Conservation (phyloP, 108 stramenopile species). For the Conticribra weissflogii region DNA sequence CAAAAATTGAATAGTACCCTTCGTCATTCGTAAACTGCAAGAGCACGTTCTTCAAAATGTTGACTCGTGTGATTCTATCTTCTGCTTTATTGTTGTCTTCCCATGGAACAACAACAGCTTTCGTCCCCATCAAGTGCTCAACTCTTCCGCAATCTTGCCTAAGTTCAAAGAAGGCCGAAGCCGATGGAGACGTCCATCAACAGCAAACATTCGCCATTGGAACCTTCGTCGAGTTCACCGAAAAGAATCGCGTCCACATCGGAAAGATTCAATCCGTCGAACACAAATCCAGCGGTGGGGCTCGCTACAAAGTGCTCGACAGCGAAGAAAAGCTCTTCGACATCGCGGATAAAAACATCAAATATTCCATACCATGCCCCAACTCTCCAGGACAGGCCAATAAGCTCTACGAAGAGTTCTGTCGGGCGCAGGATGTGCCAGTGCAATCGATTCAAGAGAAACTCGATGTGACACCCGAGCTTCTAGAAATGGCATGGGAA, state of each 20-base stretch:
- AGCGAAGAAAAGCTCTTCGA: constrained; percentile 50
- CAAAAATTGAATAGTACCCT: too few species aligned
- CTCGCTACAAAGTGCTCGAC: constrained; percentile 51
- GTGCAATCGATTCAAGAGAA: constrained; percentile 36
- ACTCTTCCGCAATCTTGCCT: constrained; percentile 7
- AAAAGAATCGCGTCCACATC: constrained; percentile 54
- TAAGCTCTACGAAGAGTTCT: constrained; percentile 54
- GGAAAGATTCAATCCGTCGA: constrained; percentile 52
- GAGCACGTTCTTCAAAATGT: too few species aligned
- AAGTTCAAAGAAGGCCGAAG: constrained; percentile 24
- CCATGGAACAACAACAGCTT: constrained; percentile 7
- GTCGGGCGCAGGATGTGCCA: constrained; percentile 41
- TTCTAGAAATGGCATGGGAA: constrained; percentile 67
- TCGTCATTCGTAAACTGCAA: too few species aligned
- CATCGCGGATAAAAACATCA: constrained; percentile 57
- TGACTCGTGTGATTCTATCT: too few species aligned
- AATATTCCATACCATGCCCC: constrained; percentile 53
- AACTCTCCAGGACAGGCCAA: constrained; percentile 44
- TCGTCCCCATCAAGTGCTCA: constrained; percentile 10
- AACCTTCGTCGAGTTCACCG: constrained; percentile 57
- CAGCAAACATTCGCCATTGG: constrained; percentile 43
- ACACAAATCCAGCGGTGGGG: constrained; percentile 61
- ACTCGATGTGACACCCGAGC: constrained; percentile 53
- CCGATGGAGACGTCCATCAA: constrained; percentile 48
- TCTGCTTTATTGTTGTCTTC: constrained; percentile 11